These are phyloP conservation scores for Termitomyces sp. DNA, from an alignment of 768 basidiomycete genomes.

Conservation along the genomic window DNA sequence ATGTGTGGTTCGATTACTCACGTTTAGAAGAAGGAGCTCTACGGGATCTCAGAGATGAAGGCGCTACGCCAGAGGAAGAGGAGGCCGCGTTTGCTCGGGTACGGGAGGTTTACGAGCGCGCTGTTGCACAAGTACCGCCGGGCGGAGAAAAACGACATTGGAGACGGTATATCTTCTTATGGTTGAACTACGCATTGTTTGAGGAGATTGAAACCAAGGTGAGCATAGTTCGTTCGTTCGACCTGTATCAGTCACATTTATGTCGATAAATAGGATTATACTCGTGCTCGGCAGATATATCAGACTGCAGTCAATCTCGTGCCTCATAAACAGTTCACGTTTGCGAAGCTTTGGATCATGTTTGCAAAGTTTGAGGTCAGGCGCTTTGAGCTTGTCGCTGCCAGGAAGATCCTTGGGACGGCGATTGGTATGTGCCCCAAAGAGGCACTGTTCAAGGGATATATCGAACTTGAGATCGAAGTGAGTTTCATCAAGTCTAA, in stretches of 20 bases:
- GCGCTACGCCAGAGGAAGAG: constrained; percentile 64
- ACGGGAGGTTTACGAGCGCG: constrained; percentile 92
- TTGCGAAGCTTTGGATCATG: constrained; percentile 93
- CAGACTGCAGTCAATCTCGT: constrained; percentile 84
- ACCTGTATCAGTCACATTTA: not conserved
- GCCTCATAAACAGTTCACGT: constrained; percentile 96
- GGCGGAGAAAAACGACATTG: constrained; percentile 90
- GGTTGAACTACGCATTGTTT: constrained; percentile 94
- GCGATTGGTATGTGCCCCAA: constrained; percentile 97
- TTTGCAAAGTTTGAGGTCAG: constrained; percentile 92
- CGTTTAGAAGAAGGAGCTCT: constrained; percentile 88
- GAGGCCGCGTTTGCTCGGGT: constrained; percentile 60
- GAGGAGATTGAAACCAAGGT: constrained; percentile 96
- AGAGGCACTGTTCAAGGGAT: constrained; percentile 91
- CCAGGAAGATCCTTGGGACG: constrained; percentile 83
- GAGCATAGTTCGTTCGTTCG: constrained; percentile 9
- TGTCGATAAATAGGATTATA: constrained; percentile 55
- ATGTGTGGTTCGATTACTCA: constrained; percentile 97
- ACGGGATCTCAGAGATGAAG: constrained; percentile 69
- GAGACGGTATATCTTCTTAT: constrained; percentile 86
- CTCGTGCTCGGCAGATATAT: constrained; percentile 85
- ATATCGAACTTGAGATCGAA: constrained; percentile 91
- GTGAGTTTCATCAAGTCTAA: constrained; percentile 32
- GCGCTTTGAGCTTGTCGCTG: constrained; percentile 72
- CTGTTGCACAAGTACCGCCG: constrained; percentile 93